These are phyloP conservation scores for Candida schatavii DNA, from an alignment of 805 yeast genomes.

Conservation along the genomic window DNA sequence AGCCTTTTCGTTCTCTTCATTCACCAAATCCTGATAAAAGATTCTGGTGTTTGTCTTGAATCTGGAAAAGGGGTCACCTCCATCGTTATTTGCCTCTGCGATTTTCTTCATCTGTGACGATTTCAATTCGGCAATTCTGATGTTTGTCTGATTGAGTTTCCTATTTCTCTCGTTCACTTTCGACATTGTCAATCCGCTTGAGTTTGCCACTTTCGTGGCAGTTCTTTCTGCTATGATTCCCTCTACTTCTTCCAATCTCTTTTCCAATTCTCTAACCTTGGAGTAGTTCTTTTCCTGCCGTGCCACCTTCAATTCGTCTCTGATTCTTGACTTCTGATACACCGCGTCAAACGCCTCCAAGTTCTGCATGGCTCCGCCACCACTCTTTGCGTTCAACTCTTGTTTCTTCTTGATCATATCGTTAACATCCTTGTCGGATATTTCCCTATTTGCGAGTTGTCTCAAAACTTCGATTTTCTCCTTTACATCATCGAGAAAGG, in stretches of 20 bases:
- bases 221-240: slow-evolving; percentile 42
- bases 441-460: slow-evolving; percentile 58
- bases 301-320: slow-evolving; percentile 76
- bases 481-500: slow-evolving; percentile 61
- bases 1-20: slow-evolving; percentile 58
- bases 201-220: slow-evolving; percentile 22
- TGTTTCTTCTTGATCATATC: slow-evolving; percentile 74
- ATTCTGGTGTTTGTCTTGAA: slow-evolving; percentile 83
- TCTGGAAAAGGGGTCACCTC: slow-evolving; percentile 81
- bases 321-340: slow-evolving; percentile 63
- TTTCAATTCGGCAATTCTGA: slow-evolving; percentile 75
- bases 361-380: slow-evolving; percentile 7
- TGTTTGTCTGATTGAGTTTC: slow-evolving; percentile 69
- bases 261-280: slow-evolving; percentile 24
- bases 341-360: slow-evolving; percentile 66
- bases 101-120: slow-evolving; percentile 47
- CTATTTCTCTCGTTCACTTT: slow-evolving; percentile 84
- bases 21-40: slow-evolving; percentile 62
- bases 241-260: slow-evolving; percentile 44
- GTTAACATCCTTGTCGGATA: slow-evolving; percentile 73
- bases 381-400: slow-evolving; percentile 35
- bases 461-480: slow-evolving; percentile 62
- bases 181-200: slow-evolving; percentile 50
- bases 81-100: slow-evolving; percentile 39
- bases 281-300: slow-evolving; percentile 48